A percentile compares a stretch with the other conserved stretches of the same genome.
Conservation (phyloP, 2,329 filamentous ascomycete species). For the Thielaviopsis ethacetica region DNA sequence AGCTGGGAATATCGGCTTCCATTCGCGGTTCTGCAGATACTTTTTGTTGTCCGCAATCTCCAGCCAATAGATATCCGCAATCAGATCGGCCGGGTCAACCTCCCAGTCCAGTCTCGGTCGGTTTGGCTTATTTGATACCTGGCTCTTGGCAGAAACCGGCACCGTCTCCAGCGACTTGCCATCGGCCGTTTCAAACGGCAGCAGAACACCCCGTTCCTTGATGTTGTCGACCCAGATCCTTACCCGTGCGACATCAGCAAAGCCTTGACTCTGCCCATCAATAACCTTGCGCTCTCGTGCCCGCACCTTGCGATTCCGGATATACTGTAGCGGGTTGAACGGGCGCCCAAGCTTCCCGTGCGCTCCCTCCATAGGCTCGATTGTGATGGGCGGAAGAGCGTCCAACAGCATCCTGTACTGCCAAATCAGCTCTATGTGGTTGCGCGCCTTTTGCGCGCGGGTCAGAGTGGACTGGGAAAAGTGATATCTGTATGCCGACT, state of each 20-base stretch:
- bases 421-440: constrained; percentile 68
- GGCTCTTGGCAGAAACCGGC: constrained; percentile 26
- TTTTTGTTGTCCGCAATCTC: constrained; percentile 68
- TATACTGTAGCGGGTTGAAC: constrained; percentile 86
- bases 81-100: constrained; percentile 64
- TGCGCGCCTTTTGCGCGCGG: constrained; percentile 69
- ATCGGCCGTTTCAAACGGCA: constrained; percentile 30
- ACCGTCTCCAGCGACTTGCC: constrained; percentile 26
- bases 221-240: constrained; percentile 63
- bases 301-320: constrained; percentile 76
- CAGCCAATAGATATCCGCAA: constrained; percentile 84
- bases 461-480: constrained; percentile 69
- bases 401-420: constrained; percentile 73
- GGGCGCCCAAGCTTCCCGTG: constrained; percentile 40
- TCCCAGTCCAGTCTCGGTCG: constrained; percentile 74
- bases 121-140: constrained; percentile 39
- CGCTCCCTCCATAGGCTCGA: constrained; percentile 17
- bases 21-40: constrained; percentile 64
- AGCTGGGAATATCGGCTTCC: constrained; percentile 48
- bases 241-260: constrained; percentile 56
- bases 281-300: constrained; percentile 61
- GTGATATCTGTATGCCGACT: constrained; percentile 36
- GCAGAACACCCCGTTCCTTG: constrained; percentile 23
- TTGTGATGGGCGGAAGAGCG: constrained; percentile 53
- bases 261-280: constrained; percentile 60